Evolutionary conservation across 768 basidiomycete species (phyloP), one percentile per base, ranked within the genome.

Genomic region (Auricularia heimuer): DNA sequence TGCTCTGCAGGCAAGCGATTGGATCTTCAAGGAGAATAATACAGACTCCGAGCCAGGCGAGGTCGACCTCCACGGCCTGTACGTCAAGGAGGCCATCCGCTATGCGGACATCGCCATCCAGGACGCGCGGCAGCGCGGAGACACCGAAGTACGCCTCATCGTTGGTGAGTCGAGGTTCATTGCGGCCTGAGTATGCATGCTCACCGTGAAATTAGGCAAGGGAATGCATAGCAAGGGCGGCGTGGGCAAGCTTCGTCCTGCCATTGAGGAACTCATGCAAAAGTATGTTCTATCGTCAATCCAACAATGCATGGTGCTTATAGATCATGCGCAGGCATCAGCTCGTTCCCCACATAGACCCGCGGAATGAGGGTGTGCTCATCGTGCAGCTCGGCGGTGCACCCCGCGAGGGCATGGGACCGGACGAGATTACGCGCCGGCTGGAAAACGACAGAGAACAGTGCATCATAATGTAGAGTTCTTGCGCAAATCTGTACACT

Each of bases 21-120:
- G 63, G 47, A 62, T 29, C 62, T 54, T 11, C 51, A 33, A 67
- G 91, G 90, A 88, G 74, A 93, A 92, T 69, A 94, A 95, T 77
- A 80, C 81, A 77, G 85, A 89, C 66, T 86, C 87, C 62, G 74
- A 82, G 65, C 81, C 81, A 0, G 90, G 88, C 1, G 90, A 94
- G 73, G 77, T 97, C 56, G 92, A 98, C 74, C 77, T 98, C 29
- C 95, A 98, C 71, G 95, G 93, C 1, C 77, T 98, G 3, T 96
- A 92, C 74, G 94, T 96, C 67, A 93, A 92, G 71, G 96, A 98
- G 76, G 92, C 94, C 24, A 85, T 96, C 61, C 78, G 82, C 54
- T 82, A 81, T 63, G 86, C 85, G 1, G 95, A 98, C 68, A 70
- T 73, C 29, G 87, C 89, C 12, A 82, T 97, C 34, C 76, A 84